These are phyloP conservation scores for Agrocybe pediades DNA, from an alignment of 768 basidiomycete genomes.

Conservation along the genomic window DNA sequence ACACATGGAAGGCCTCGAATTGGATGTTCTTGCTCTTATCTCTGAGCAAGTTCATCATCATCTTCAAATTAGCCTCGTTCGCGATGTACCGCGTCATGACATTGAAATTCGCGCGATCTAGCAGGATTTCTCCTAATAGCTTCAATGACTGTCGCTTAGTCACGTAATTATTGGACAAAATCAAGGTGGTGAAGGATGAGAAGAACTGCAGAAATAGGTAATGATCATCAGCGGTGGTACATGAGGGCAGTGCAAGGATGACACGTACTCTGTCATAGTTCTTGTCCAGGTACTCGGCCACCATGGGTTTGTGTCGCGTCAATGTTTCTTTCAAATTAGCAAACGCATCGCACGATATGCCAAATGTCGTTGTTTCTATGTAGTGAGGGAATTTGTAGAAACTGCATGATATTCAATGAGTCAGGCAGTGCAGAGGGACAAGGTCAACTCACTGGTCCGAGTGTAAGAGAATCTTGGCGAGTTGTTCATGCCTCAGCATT, in stretches of 20 bases:
- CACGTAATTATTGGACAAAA: conserved; percentile 94
- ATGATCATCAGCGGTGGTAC: too few relatives aligned
- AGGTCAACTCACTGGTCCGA: conserved; percentile 81
- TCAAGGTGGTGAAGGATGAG: conserved; percentile 89
- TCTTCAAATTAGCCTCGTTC: conserved; percentile 94
- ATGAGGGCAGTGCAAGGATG: conserved; percentile 2
- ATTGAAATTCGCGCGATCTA: conserved; percentile 96
- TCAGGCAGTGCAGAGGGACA: conserved; percentile 1
- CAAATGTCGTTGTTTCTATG: conserved; percentile 97
- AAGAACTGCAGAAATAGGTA: conserved; percentile 92
- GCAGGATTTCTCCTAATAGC: conserved; percentile 94
- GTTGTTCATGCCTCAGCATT: conserved; percentile 91
- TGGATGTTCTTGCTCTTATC: conserved; percentile 99
- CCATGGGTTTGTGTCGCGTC: conserved; percentile 97
- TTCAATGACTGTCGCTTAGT: conserved; percentile 99
- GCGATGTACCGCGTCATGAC: conserved; percentile 99
- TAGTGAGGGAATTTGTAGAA: conserved; percentile 97
- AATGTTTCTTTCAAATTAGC: conserved; percentile 97
- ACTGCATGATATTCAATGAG: conserved; percentile 39
- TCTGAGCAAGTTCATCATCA: conserved; percentile 99
- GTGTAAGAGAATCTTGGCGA: conserved; percentile 87
- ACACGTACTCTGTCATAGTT: conserved; percentile 89
- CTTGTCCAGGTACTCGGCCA: conserved; percentile 94
- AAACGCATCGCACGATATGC: conserved; percentile 97
- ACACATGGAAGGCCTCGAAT: conserved; percentile 99